Evolutionary conservation across 306 rosid genomes (phyloP).

Genomic region (Argentina anserina): DNA sequence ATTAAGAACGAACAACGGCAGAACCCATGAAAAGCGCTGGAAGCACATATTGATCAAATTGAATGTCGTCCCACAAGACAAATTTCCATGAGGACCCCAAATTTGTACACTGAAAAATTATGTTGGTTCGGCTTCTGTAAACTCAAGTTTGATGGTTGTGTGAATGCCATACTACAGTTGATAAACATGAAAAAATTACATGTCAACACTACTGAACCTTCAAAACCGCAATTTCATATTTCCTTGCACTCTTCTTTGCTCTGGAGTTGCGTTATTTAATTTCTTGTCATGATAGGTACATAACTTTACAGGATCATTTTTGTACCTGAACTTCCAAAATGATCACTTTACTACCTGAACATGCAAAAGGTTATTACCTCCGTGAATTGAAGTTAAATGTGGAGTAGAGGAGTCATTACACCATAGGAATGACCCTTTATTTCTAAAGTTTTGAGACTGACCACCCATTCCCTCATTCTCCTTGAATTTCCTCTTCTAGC

Average conservation of each 20-base stretch:
- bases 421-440: neutral
- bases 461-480: neutral
- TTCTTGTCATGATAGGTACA: neutral
- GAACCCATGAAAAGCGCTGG: neutral
- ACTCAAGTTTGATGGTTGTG: neutral
- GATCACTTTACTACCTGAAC: neutral
- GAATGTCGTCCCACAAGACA: neutral
- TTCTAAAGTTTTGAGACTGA: neutral
- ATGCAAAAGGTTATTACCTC: neutral
- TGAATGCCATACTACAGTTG: neutral
- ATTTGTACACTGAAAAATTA: neutral
- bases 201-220: neutral
- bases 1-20: neutral
- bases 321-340: neutral
- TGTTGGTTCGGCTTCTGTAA: neutral
- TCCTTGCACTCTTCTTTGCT: neutral
- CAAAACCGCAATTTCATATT: neutral
- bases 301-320: neutral
- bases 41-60: neutral
- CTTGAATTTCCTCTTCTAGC: no score
- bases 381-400: neutral
- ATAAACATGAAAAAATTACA: neutral
- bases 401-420: neutral
- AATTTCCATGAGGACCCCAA: neutral
- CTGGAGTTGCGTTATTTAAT: neutral